Base-by-base conservation (phyloP, 495 filamentous ascomycete genomes). In the Lophiostoma macrostomum region DNA sequence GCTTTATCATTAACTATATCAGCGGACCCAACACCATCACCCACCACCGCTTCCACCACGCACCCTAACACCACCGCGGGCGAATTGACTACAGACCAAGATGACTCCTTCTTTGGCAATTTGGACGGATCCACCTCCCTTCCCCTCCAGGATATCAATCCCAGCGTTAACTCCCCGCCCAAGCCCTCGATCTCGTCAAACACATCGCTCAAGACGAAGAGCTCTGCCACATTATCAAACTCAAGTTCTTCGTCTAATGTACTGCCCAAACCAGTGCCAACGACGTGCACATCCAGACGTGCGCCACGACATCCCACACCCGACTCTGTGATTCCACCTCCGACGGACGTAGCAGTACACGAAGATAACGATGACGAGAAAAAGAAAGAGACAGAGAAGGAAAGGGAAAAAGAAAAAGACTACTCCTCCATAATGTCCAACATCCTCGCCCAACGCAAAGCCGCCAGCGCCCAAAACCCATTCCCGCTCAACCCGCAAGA, bases 131-230 rank as follows among this genome's bases (percentile, higher is more conserved):
- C 49, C 13, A 34, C 25, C 20, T 50, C 60, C 13, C 22, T 39
- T 4, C 60, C 60, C 13, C 56, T 65, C 13, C 54, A 57, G 42
- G 55, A 63, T 11, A 57, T 65, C 25, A 31, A 58, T 20, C 59
- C 59, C 19, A 42, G 50, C 20, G 49, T 63, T 3, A 63, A 65
- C 31, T 63, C 59, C 12, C 60, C 59, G 12, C 44, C 52, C n/a
- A 44, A 52, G 22, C 58, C 49, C n/a, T 60, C 61, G 12, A 60
- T 42, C 4, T 32, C 46, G 2, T 60, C 58, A 6, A 45, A 18
- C 32, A 31, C 37, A 24, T 11, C 34, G 3, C 29, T 34, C 1
- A 40, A 37, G 16, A 39, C 45, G 4, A 44, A 53, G 36, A 50
- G 36, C 25, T 61, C 58, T 25, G 38, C 5, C 4, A 36, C 47